phyloP scores from a whole-genome alignment of 2,329 filamentous ascomycete genomes.

The Curvularia sp. region DNA sequence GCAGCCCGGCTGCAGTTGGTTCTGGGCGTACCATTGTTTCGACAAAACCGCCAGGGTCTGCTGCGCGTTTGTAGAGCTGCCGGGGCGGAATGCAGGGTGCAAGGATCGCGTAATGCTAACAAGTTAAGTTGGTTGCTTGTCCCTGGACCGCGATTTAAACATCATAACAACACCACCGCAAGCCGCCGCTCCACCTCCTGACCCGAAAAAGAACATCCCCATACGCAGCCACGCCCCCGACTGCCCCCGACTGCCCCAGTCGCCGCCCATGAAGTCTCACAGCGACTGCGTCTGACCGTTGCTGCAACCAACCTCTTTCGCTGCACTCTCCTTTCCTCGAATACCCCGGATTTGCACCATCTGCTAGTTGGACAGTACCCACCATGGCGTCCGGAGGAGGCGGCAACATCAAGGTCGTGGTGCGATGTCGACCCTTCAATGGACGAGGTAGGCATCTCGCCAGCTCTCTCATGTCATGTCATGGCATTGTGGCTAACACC shows the following conservation, averaged over 20 bases:
- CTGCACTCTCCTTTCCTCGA: constrained; percentile 23
- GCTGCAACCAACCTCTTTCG: constrained; percentile 20
- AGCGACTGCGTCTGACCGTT: constrained; percentile 33
- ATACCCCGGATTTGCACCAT: constrained; percentile 15
- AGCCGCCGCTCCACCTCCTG: constrained; percentile 33
- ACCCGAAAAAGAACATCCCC: constrained; percentile 15
- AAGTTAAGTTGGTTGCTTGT: constrained; percentile 27
- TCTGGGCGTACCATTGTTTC: constrained; percentile 3
- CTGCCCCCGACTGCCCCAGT: constrained; percentile 4
- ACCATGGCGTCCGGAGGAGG: constrained; percentile 75
- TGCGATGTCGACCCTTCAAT: constrained; percentile 95
- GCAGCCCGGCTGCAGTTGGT: neutral
- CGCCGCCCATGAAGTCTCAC: constrained; percentile 42
- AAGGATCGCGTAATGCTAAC: constrained; percentile 39
- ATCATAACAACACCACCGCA: constrained; percentile 29
- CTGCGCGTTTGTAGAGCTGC: constrained; percentile 9
- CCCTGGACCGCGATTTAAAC: constrained; percentile 19
- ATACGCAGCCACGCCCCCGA: neutral
- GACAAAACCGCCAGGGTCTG: constrained; percentile 11
- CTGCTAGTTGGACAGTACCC: constrained; percentile 9
- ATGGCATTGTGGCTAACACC: constrained; percentile 23
- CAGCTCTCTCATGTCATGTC: neutral
- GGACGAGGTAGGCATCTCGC: constrained; percentile 71
- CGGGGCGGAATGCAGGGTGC: constrained; percentile 16
- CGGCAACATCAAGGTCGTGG: constrained; percentile 98